phyloP scores from a whole-genome alignment of 1,284 basidiomycete genomes.

The Tilletia indica region DNA sequence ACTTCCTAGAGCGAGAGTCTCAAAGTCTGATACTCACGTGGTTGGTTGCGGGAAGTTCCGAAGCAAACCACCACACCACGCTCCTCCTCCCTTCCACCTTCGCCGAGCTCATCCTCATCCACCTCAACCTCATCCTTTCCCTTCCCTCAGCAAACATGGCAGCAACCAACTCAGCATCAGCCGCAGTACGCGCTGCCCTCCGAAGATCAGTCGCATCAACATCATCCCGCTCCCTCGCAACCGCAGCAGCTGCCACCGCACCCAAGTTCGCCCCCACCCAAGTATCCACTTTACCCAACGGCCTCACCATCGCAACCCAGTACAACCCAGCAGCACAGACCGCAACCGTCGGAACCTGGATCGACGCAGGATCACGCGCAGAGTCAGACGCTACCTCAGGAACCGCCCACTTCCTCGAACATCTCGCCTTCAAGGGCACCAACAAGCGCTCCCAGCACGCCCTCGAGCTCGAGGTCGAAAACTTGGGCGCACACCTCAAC shows the following conservation, averaged over 20 bases:
- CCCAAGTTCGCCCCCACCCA: slow-evolving; percentile 37
- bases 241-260: neutral
- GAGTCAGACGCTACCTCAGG: slow-evolving; percentile 92
- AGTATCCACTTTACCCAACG: slow-evolving; percentile 49
- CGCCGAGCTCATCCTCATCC: no score
- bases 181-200: slow-evolving; percentile 2
- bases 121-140: no score
- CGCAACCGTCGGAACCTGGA: slow-evolving; percentile 97
- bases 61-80: no score
- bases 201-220: slow-evolving; percentile 6
- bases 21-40: no score
- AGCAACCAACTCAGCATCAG: neutral
- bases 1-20: no score
- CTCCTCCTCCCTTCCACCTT: no score
- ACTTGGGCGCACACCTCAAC: slow-evolving; percentile 94
- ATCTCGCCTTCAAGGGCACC: slow-evolving; percentile 80
- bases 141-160: neutral
- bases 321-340: slow-evolving; percentile 91
- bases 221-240: slow-evolving; percentile 10
- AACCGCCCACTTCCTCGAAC: slow-evolving; percentile 97
- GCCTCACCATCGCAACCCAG: slow-evolving; percentile 63
- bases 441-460: slow-evolving; percentile 82
- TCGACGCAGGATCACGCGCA: slow-evolving; percentile 93
- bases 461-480: slow-evolving; percentile 96
- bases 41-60: no score